A percentile compares a stretch with the other conserved stretches of the same genome.
These are phyloP conservation scores for Breviolum minutum DNA, from an alignment of 73 alveolate genomes.

Conservation along the genomic window DNA sequence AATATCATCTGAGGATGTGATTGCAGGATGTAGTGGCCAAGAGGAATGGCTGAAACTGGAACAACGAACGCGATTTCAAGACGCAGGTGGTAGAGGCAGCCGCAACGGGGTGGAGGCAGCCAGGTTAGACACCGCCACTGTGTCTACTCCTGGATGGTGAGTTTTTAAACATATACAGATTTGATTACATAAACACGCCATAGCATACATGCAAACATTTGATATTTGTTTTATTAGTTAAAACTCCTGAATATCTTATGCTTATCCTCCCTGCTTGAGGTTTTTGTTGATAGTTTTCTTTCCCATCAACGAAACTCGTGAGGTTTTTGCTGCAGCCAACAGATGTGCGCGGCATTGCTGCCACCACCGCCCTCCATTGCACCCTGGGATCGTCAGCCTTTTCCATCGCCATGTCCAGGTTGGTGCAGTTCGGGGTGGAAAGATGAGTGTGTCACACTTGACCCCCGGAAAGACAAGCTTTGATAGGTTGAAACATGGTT, in stretches of 20 bases:
- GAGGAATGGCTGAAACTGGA: conserved; percentile 76
- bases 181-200: neutral
- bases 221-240: too few relatives aligned
- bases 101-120: too few relatives aligned
- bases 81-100: conserved; percentile 54
- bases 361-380: conserved; percentile 34
- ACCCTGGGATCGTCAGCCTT: conserved; percentile 26
- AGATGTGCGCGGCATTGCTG: conserved; percentile 32
- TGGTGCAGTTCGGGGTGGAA: neutral
- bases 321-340: conserved; percentile 73
- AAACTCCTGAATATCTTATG: too few relatives aligned
- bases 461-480: too few relatives aligned
- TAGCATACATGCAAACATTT: neutral
- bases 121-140: neutral
- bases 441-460: too few relatives aligned
- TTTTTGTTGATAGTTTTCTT: neutral
- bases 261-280: neutral
- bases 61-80: conserved; percentile 52
- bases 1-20: conserved; percentile 21
- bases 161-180: neutral
- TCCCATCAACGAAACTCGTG: neutral
- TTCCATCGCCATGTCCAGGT: conserved; percentile 55
- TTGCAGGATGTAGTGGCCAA: conserved; percentile 30
- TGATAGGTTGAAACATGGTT: too few relatives aligned
- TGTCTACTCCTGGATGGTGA: neutral